phyloP scores from a whole-genome alignment of 78 protist genomes.

The slime mould (Dictyostelium discoideum) region dicty_2.7 NC_007090.3:5055501-5056000 shows the following conservation, averaged over 20 bases:
- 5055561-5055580: neutral
- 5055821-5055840: no score
- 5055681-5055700: neutral
- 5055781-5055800: neutral
- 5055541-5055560: neutral
- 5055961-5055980: neutral
- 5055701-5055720: neutral
- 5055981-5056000: constrained; percentile 3
- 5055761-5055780: constrained; percentile 16
- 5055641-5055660: neutral
- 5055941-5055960: neutral
- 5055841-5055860: neutral
- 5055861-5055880: neutral
- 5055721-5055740: neutral
- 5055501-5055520: neutral
- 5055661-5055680: neutral
- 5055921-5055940: neutral
- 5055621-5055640: neutral
- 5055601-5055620: neutral
- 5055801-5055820: neutral
- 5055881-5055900: neutral
- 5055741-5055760: neutral
- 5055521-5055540: neutral
- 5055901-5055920: neutral
- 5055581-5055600: neutral